Base-by-base conservation (phyloP, 768 basidiomycete genomes). In the Agaricus subrufescens region DNA sequence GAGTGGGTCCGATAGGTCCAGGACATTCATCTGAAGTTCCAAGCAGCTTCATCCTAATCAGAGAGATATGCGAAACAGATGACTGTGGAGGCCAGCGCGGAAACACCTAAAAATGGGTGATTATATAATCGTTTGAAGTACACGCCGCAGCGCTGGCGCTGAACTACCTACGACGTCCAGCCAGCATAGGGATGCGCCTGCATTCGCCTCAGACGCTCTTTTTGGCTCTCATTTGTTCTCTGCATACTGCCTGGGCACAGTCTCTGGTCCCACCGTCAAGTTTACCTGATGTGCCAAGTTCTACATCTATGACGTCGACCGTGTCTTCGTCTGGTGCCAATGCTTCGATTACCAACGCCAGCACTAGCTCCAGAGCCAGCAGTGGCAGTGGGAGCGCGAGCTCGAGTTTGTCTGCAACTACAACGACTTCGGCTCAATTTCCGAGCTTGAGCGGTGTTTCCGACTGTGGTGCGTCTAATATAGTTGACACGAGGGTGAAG, bases 391-490 rank as follows among this genome's bases (percentile, higher is more conserved):
- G 19, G 49, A 54, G 54, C 14, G 27, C 25, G 2, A 46, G 44
- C 7, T 31, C 9, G 45, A 55, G 38, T 50, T 49, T 19, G 48
- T 58, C 48, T 42, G 39, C 51, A 4, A 61, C 62, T 6, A 50
- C 63, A 31, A 71, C 74, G 2, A 71, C 63, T 43, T 69, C 70
- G 7, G 67, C 73, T 0, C 61, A 66, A 19, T 76, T 73, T 59
- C 76, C 75, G 1, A 69, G 68, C 19, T 59, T 78, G 61, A 72
- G 71, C 45, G 67, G 68, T 7, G 70, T 70, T 59, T 66, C 73
- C 2, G 46, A 69, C 4, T 78, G 77, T 62, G 74, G 77, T 77
- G 45, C 44, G 73, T 59, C 45, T 27, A 43, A 9, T 29, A 30
- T 15, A n/a, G 12, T 14, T 8, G 19, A 14, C n/a, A 19, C 19